Conservation (phyloP, 805 yeast genomes). For the Candida ipomoeae region DNA sequence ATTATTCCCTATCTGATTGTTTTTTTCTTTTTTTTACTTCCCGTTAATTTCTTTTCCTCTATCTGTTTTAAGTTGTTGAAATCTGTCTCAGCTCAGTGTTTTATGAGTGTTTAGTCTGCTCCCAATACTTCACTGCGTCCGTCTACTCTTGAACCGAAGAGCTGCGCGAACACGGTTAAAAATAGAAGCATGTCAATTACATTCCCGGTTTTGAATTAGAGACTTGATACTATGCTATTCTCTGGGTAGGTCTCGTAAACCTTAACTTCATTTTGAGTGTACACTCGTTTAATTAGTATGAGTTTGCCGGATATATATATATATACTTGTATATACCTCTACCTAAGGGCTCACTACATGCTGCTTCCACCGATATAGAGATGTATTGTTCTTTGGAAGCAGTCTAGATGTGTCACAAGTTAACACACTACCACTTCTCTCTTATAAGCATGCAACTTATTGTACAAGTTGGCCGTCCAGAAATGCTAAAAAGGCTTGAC, state of each 20-base stretch:
- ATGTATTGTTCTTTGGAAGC: no score
- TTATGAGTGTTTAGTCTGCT: background rate
- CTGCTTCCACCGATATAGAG: no score
- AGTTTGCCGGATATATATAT: no score
- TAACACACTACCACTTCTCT: background rate
- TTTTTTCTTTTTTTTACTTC: no score
- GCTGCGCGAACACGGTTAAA: background rate
- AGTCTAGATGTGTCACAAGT: no score
- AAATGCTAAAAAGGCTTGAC: background rate
- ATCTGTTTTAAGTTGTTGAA: no score
- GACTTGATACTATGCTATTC: background rate
- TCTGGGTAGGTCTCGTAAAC: background rate
- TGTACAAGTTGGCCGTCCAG: background rate
- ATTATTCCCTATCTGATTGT: no score
- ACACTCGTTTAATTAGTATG: background rate
- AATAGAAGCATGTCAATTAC: background rate
- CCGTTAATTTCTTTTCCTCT: no score
- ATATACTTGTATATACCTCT: no score
- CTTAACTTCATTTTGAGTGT: background rate
- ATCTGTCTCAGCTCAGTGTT: background rate
- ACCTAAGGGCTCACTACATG: no score
- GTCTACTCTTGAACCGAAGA: background rate
- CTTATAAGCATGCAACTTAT: background rate
- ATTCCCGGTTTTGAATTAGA: background rate
- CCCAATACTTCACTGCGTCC: background rate